These are phyloP conservation scores for Chalaropsis ovoidea DNA, from an alignment of 2,329 filamentous ascomycete genomes.

Conservation along the genomic window DNA sequence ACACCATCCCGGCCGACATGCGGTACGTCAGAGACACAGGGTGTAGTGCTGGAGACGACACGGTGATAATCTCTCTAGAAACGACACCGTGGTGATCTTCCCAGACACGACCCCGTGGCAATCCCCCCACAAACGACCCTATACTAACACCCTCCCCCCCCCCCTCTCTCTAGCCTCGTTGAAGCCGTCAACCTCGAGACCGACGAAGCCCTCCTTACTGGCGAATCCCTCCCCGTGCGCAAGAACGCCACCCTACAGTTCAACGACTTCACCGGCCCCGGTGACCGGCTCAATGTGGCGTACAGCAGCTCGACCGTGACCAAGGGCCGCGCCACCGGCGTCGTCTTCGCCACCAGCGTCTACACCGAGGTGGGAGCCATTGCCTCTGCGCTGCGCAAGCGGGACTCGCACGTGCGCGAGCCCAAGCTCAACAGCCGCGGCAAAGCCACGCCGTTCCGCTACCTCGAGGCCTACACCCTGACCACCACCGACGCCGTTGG, in stretches of 20 bases:
- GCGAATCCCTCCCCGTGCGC: constrained; percentile 47
- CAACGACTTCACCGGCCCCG: constrained; percentile 33
- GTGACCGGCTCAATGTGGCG: constrained; percentile 48
- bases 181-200: constrained; percentile 53
- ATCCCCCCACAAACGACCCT: background rate
- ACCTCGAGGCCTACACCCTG: constrained; percentile 38
- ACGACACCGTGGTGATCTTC: too few species aligned
- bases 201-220: constrained; percentile 52
- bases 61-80: too few species aligned
- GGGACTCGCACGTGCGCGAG: constrained; percentile 42
- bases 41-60: background rate
- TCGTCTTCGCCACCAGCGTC: constrained; percentile 52
- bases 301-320: constrained; percentile 48
- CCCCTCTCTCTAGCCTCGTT: constrained; percentile 32
- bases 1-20: constrained; percentile 48
- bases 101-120: too few species aligned
- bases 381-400: constrained; percentile 41
- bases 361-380: constrained; percentile 51
- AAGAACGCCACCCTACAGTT: constrained; percentile 40
- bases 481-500: constrained; percentile 50
- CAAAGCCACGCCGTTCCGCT: constrained; percentile 43
- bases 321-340: constrained; percentile 47
- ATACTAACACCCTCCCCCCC: constrained; percentile 31
- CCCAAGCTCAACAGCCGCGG: constrained; percentile 46
- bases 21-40: constrained; percentile 28